A percentile compares a stretch with the other conserved stretches of the same genome.
These are phyloP conservation scores for Venturiaceae sp. DNA, from an alignment of 2,329 filamentous ascomycete genomes.

Conservation along the genomic window DNA sequence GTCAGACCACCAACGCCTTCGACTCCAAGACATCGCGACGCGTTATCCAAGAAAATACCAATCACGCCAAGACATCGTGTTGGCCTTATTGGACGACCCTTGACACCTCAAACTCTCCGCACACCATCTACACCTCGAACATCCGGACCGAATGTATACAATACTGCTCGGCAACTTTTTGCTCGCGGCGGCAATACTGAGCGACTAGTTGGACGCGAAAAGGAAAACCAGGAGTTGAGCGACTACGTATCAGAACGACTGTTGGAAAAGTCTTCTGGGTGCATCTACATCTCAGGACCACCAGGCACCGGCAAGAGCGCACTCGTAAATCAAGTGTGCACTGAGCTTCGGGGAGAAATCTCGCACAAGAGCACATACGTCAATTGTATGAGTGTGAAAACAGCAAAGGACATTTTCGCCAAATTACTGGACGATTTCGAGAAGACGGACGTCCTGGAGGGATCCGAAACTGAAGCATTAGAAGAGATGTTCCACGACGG, in stretches of 20 bases:
- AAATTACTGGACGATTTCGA: slow-evolving; percentile 64
- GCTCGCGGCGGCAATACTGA: slow-evolving; percentile 67
- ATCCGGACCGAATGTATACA: slow-evolving; percentile 67
- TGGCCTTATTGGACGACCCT: slow-evolving; percentile 62
- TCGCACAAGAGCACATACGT: slow-evolving; percentile 64
- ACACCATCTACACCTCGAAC: slow-evolving; percentile 60
- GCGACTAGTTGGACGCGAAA: slow-evolving; percentile 68
- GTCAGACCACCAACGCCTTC: slow-evolving; percentile 44
- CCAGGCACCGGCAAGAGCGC: slow-evolving; percentile 97
- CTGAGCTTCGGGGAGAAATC: slow-evolving; percentile 41
- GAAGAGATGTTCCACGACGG: slow-evolving; percentile 61
- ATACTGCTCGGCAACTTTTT: slow-evolving; percentile 79
- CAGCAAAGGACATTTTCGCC: slow-evolving; percentile 72
- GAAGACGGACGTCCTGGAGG: slow-evolving; percentile 51
- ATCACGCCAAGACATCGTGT: slow-evolving; percentile 79
- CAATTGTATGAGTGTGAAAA: slow-evolving; percentile 97
- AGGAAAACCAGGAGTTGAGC: slow-evolving; percentile 54
- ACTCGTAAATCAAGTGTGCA: slow-evolving; percentile 72
- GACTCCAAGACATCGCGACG: slow-evolving; percentile 73
- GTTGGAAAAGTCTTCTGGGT: slow-evolving; percentile 56
- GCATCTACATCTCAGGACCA: slow-evolving; percentile 89
- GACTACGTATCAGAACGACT: slow-evolving; percentile 59
- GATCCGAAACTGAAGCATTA: slow-evolving; percentile 57
- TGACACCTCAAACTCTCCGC: slow-evolving; percentile 69
- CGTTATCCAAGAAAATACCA: slow-evolving; percentile 55